phyloP scores from a whole-genome alignment of 1,139 yeast species.

The Lodderomyces metapsilosis region DNA sequence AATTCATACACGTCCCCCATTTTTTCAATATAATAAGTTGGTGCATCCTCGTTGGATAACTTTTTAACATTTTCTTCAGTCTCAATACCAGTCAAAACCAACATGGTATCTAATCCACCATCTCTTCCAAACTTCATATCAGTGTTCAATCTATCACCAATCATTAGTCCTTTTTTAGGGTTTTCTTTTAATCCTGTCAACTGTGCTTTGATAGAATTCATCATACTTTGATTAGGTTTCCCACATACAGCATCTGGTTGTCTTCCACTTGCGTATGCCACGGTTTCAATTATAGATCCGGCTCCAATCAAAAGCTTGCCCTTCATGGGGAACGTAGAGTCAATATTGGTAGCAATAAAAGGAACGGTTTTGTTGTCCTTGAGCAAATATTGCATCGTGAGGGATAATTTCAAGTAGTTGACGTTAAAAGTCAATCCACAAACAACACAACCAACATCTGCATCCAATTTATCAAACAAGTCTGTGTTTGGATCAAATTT shows the following conservation, averaged over 20 bases:
- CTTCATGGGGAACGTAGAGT: slow-evolving; percentile 88
- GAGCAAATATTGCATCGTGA: slow-evolving; percentile 74
- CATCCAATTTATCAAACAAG: slow-evolving; percentile 51
- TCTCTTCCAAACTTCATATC: slow-evolving; percentile 90
- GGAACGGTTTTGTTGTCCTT: slow-evolving; percentile 60
- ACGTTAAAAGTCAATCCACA: slow-evolving; percentile 79
- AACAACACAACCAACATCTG: slow-evolving; percentile 79
- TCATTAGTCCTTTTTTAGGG: slow-evolving; percentile 75
- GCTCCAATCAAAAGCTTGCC: slow-evolving; percentile 91
- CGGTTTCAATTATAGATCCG: slow-evolving; percentile 82
- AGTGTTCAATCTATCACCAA: slow-evolving; percentile 93
- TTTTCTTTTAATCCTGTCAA: slow-evolving; percentile 47
- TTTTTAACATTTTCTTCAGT: slow-evolving; percentile 57
- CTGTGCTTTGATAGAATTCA: slow-evolving; percentile 81
- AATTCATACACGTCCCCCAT: slow-evolving; percentile 76
- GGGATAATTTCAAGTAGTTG: slow-evolving; percentile 78
- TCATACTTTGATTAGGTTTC: slow-evolving; percentile 87
- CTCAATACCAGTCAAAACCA: slow-evolving; percentile 91
- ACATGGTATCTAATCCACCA: slow-evolving; percentile 79
- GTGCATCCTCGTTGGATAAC: slow-evolving; percentile 46
- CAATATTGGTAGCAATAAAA: slow-evolving; percentile 93
- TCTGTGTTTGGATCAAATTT: slow-evolving; percentile 35
- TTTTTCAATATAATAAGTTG: slow-evolving; percentile 68
- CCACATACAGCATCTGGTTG: slow-evolving; percentile 72
- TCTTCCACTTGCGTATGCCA: slow-evolving; percentile 76